Conservation (phyloP, 768 basidiomycete genomes). For the Coprinellus micaceus region DNA sequence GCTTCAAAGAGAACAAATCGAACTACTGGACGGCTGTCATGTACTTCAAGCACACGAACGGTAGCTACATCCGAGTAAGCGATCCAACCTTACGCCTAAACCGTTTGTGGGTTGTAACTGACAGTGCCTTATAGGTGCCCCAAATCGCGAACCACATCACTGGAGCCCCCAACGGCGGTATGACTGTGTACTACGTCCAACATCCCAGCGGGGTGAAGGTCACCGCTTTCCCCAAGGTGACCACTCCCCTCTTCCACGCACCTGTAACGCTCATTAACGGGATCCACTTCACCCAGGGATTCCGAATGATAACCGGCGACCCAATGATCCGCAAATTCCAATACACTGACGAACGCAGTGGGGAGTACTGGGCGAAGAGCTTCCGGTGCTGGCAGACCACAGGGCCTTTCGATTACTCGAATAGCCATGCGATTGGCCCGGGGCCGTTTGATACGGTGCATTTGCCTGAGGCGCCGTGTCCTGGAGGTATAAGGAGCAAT, state of each 20-base stretch:
- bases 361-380: neutral
- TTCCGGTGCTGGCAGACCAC: constrained; percentile 8
- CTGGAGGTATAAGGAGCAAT: constrained; percentile 7
- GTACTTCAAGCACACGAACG: constrained; percentile 8
- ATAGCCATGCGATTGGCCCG: constrained; percentile 3
- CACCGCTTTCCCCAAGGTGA: constrained; percentile 9
- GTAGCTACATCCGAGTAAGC: constrained; percentile 3
- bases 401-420: neutral
- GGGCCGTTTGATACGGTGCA: constrained; percentile 6
- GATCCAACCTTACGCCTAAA: neutral
- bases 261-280: neutral
- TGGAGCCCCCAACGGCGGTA: neutral
- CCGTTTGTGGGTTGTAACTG: neutral
- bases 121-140: neutral
- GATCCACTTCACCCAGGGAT: neutral
- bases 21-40: constrained; percentile 12
- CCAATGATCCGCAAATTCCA: neutral
- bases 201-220: neutral
- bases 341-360: neutral
- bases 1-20: constrained; percentile 8
- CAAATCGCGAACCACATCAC: constrained; percentile 5
- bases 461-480: neutral
- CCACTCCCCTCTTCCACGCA: neutral
- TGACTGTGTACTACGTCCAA: constrained; percentile 10
- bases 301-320: constrained; percentile 10